Evolutionary conservation across 192 early-diverging fungal genomes (phyloP).

Genomic region (Entomortierella beljakovae): DNA sequence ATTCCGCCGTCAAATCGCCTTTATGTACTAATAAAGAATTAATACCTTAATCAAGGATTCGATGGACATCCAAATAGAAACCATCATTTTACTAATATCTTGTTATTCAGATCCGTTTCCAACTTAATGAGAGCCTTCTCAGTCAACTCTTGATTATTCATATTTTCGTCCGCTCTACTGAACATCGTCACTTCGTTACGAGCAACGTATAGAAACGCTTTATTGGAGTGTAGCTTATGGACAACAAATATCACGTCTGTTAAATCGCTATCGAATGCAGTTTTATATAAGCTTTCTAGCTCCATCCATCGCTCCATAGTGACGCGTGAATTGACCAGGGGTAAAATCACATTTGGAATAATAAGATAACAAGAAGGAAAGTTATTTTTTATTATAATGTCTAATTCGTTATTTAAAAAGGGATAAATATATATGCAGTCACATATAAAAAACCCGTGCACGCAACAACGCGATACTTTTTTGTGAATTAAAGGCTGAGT

Average conservation of each 20-base stretch:
- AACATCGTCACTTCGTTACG: background rate
- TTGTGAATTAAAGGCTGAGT: conserved; percentile 25
- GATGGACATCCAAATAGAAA: background rate
- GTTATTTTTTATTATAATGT: no score
- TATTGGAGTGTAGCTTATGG: conserved; percentile 3
- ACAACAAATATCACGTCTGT: conserved; percentile 25
- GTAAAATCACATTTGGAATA: no score
- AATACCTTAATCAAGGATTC: background rate
- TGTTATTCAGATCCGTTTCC: conserved; percentile 14
- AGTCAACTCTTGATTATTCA: no score
- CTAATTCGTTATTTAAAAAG: no score
- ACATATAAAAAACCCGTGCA: no score
- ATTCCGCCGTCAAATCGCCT: background rate
- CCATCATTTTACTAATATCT: conserved; percentile 16
- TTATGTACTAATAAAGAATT: conserved; percentile 1
- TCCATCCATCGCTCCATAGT: conserved; percentile 1
- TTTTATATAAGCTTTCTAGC: conserved; percentile 16
- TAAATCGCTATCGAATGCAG: conserved; percentile 2
- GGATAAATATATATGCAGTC: no score
- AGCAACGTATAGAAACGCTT: conserved; percentile 21
- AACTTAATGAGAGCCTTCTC: conserved; percentile 7
- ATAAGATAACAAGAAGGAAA: no score
- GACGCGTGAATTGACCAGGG: no score
- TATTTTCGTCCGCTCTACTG: background rate
- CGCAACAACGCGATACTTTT: conserved; percentile 7